A percentile compares a stretch with the other conserved stretches of the same genome.
Conservation (phyloP, 1,284 basidiomycete species). For the Leccinum cinnamomeum region DNA sequence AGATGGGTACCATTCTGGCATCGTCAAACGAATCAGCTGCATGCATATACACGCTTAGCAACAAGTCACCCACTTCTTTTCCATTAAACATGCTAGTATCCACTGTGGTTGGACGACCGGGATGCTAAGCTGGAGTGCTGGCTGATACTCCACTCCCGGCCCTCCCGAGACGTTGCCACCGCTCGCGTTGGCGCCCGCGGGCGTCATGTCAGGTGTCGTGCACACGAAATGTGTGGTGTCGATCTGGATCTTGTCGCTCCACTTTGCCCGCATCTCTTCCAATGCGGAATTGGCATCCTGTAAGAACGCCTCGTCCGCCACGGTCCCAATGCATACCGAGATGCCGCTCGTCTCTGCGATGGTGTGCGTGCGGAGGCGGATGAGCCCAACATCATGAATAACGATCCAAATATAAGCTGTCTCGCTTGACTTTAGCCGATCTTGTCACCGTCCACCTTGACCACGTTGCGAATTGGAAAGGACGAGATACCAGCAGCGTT, state of each 20-base stretch:
- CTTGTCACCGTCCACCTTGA: constrained; percentile 63
- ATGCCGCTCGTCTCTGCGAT: constrained; percentile 94
- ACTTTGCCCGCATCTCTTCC: constrained; percentile 77
- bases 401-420: neutral
- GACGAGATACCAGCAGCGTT: constrained; percentile 70
- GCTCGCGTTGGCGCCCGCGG: no score
- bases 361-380: constrained; percentile 85
- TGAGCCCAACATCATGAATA: constrained; percentile 33
- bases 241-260: constrained; percentile 91
- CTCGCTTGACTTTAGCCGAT: constrained; percentile 41
- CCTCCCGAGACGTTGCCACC: no score
- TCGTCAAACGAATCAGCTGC: no score
- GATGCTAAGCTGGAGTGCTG: no score
- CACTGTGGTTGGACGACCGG: no score
- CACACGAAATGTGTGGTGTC: constrained; percentile 40
- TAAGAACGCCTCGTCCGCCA: constrained; percentile 74
- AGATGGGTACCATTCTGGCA: no score
- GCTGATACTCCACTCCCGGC: no score
- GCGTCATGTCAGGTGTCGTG: no score
- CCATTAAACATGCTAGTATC: no score
- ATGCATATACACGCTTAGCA: no score
- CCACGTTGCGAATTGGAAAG: constrained; percentile 66
- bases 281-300: constrained; percentile 76
- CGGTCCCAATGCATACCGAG: constrained; percentile 87
- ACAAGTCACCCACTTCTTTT: no score